A percentile compares a stretch with the other conserved stretches of the same genome.
Conservation (phyloP, 1,284 basidiomycete species). For the Leccinum holopus region DNA sequence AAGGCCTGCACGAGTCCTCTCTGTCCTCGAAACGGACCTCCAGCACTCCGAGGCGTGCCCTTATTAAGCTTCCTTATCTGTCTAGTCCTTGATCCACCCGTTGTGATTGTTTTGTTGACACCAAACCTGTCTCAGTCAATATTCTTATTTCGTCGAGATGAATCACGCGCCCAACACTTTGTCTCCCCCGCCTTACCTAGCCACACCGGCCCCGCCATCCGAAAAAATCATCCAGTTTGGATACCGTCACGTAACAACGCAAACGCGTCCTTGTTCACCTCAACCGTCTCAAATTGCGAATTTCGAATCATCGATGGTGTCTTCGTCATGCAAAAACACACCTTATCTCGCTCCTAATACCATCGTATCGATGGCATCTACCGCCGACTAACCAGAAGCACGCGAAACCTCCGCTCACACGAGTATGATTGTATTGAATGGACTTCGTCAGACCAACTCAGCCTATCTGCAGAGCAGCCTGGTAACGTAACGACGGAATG, state of each 20-base stretch:
- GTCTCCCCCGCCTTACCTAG: background rate
- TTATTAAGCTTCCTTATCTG: constrained; percentile 17
- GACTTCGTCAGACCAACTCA: background rate
- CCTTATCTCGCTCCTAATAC: background rate
- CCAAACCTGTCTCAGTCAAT: background rate
- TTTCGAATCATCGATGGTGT: background rate
- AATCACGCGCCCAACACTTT: background rate
- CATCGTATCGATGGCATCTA: background rate
- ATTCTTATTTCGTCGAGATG: background rate
- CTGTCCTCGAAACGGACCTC: background rate
- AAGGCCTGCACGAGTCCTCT: background rate
- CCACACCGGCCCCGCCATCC: background rate
- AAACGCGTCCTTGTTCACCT: background rate
- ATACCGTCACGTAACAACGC: background rate
- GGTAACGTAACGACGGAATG: background rate
- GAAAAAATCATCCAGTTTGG: background rate
- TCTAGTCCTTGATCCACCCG: background rate
- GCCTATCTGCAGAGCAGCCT: background rate
- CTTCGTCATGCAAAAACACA: background rate
- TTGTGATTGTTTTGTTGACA: background rate
- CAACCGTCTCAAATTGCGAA: background rate
- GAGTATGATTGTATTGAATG: background rate
- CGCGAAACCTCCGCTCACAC: background rate
- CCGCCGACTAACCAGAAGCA: background rate
- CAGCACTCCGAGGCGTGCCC: constrained; percentile 1